These are phyloP conservation scores for Cokeromyces recurvatus DNA, from an alignment of 371 early-diverging fungal species.

Conservation along the genomic window DNA sequence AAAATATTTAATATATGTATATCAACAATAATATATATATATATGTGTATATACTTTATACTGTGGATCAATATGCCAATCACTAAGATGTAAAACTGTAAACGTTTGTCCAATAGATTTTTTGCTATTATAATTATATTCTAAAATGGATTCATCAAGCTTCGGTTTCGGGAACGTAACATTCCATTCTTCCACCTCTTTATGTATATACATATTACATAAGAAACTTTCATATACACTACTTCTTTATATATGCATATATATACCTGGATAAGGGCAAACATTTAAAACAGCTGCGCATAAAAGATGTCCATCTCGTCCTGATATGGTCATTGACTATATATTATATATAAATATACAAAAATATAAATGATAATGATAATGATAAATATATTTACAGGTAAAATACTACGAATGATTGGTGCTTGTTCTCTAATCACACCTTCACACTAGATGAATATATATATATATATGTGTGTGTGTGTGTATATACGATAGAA, in stretches of 20 bases:
- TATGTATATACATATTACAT: background rate
- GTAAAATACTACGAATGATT: constrained; percentile 34
- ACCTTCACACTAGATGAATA: constrained; percentile 35
- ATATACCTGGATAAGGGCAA: constrained; percentile 45
- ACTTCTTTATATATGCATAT: too few relatives aligned
- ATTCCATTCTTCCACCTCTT: constrained; percentile 26
- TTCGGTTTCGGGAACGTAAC: constrained; percentile 50
- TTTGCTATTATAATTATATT: background rate
- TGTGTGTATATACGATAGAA: background rate
- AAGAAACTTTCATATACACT: background rate
- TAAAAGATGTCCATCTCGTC: constrained; percentile 40
- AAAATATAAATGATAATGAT: background rate
- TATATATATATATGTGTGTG: background rate
- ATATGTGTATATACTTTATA: constrained; percentile 28
- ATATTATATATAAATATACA: background rate
- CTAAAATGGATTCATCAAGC: constrained; percentile 29
- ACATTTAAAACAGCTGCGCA: constrained; percentile 41
- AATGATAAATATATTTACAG: constrained; percentile 10
- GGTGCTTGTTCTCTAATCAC: constrained; percentile 47
- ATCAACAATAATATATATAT: background rate
- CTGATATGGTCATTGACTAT: constrained; percentile 44
- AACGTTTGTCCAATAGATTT: constrained; percentile 33
- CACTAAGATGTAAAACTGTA: constrained; percentile 55
- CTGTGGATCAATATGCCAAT: constrained; percentile 60
- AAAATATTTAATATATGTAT: background rate